phyloP scores from a whole-genome alignment of 2,329 filamentous ascomycete genomes.

The Ceratocystis colombiana region DNA sequence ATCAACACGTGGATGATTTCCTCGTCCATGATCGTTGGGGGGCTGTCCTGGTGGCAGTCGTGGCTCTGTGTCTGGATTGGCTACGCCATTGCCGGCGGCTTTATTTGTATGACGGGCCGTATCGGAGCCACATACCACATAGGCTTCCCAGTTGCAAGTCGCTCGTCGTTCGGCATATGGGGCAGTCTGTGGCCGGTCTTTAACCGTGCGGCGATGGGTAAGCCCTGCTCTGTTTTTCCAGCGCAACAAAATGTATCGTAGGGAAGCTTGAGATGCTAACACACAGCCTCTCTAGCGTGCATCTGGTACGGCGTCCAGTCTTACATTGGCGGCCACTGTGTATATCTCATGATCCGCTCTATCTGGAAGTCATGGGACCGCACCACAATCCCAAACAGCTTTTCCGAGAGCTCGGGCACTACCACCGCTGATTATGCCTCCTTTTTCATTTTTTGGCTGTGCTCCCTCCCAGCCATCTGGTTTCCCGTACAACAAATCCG shows the following conservation, averaged over 20 bases:
- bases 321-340: conserved; percentile 76
- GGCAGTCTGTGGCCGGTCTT: conserved; percentile 81
- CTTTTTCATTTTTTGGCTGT: conserved; percentile 80
- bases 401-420: conserved; percentile 55
- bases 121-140: conserved; percentile 85
- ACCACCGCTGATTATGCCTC: conserved; percentile 65
- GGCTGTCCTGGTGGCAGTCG: conserved; percentile 84
- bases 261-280: background rate
- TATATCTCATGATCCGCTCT: conserved; percentile 77
- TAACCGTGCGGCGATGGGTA: conserved; percentile 71
- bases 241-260: conserved; percentile 13
- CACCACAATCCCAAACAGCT: conserved; percentile 54
- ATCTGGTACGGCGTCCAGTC: conserved; percentile 81
- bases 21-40: conserved; percentile 65
- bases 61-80: conserved; percentile 84
- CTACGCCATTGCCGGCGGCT: conserved; percentile 64
- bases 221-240: conserved; percentile 26
- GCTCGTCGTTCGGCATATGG: conserved; percentile 80
- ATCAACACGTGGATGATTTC: conserved; percentile 95
- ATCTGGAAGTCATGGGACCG: conserved; percentile 65
- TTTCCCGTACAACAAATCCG: conserved; percentile 82
- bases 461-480: conserved; percentile 74
- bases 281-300: conserved; percentile 42
- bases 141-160: conserved; percentile 69
- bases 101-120: conserved; percentile 67